Percentiles rank a stretch among this genome's conserved stretches.
Conservation (phyloP, 2,329 filamentous ascomycete species). For the Bipolaris cookei region DNA sequence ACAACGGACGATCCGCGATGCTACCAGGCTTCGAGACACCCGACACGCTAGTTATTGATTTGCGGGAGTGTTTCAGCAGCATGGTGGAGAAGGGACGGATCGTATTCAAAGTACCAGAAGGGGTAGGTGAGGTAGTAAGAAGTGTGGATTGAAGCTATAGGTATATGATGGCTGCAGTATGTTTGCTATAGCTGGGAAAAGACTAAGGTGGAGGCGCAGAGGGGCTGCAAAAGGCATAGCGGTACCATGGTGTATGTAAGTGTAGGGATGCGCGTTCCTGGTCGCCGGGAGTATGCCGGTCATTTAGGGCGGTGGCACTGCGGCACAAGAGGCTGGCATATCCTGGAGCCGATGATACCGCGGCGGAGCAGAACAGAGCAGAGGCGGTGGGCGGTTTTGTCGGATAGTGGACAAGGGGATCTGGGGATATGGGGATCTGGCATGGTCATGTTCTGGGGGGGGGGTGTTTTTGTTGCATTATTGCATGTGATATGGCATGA, state of each 20-base stretch:
- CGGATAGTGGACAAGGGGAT: too few relatives aligned
- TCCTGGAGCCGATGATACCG: background rate
- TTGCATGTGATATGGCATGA: too few relatives aligned
- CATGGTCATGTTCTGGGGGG: too few relatives aligned
- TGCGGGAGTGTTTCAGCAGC: constrained; percentile 49
- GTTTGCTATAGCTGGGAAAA: constrained; percentile 18
- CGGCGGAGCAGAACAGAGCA: background rate
- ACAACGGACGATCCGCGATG: constrained; percentile 38
- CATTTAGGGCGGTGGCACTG: constrained; percentile 3
- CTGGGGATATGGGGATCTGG: too few relatives aligned
- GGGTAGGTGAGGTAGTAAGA: constrained; percentile 34
- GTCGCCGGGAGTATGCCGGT: constrained; percentile 7
- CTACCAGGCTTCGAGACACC: constrained; percentile 52
- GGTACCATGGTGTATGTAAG: background rate
- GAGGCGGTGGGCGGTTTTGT: background rate
- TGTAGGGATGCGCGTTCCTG: constrained; percentile 1
- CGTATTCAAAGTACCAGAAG: constrained; percentile 30
- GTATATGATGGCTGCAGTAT: constrained; percentile 37
- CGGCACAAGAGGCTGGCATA: background rate
- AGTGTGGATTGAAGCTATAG: constrained; percentile 44
- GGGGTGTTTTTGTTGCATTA: too few relatives aligned
- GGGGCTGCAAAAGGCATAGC: constrained; percentile 1
- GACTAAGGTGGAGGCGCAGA: background rate
- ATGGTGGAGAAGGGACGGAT: constrained; percentile 22
- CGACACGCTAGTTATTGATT: constrained; percentile 49